These are phyloP conservation scores for Mortierella sp. DNA, from an alignment of 371 early-diverging fungal species.

Conservation along the genomic window DNA sequence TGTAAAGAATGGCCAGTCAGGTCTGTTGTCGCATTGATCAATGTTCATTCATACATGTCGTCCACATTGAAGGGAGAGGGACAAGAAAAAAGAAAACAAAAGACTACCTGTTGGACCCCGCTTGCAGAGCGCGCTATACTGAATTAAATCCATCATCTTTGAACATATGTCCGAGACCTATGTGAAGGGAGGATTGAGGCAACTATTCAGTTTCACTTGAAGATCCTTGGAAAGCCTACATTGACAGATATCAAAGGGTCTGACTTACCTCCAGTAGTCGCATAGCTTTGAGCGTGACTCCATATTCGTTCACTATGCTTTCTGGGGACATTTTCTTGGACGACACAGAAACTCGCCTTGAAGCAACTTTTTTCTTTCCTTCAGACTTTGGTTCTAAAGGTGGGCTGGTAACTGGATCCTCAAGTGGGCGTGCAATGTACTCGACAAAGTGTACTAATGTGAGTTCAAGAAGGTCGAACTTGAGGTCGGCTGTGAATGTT, in stretches of 20 bases:
- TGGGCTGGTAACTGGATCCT: conserved; percentile 15
- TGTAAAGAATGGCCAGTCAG: too few species aligned
- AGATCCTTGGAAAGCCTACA: not conserved
- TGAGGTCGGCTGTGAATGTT: conserved; percentile 28
- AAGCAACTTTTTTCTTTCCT: conserved; percentile 27
- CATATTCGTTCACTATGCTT: conserved; percentile 39
- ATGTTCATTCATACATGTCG: not conserved
- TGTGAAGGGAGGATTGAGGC: not conserved
- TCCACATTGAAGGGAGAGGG: too few species aligned
- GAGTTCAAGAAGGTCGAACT: conserved; percentile 33
- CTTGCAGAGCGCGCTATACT: conserved; percentile 13
- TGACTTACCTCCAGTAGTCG: conserved; percentile 33
- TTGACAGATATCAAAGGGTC: not conserved
- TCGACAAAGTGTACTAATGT: conserved; percentile 18
- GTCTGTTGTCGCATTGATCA: not conserved
- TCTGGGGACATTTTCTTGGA: conserved; percentile 18
- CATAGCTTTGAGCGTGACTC: conserved; percentile 25
- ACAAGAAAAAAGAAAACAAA: too few species aligned
- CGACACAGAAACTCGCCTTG: conserved; percentile 8
- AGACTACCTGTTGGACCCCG: conserved; percentile 29
- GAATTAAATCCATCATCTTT: conserved; percentile 37
- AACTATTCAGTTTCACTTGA: not conserved
- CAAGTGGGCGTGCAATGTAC: conserved; percentile 18
- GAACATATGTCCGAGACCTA: conserved; percentile 34
- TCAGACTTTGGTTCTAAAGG: conserved; percentile 22